Evolutionary conservation across 176 grass and related monocot species (phyloP), one percentile per base, ranked within the genome.

Genomic region (Juncus inflexus): DNA sequence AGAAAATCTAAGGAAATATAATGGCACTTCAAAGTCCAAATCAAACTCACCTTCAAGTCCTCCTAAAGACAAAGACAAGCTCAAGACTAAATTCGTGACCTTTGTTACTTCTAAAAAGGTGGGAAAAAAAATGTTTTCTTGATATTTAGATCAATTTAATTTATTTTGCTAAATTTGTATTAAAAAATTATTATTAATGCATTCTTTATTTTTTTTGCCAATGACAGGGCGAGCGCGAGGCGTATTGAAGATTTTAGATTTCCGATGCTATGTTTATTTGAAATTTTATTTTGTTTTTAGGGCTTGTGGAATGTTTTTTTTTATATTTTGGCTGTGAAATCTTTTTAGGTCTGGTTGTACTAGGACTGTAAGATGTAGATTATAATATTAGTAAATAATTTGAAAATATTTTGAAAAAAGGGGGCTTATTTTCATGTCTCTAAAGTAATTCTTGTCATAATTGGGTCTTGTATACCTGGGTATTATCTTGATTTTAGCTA

Each of bases 21-120:
- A 35, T 63, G n/a, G 43, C 71, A 80, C 73, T 64, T 72, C 76
- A 35, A 56, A 56, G 11, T 40, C 4, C 10, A 67, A 55, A 41
- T 39, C 58, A 35, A 86, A 81, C 52, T 52, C 79, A 15, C 39
- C 52, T 63, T 83, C 53, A 45, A 14, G 52, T 50, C 76, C 82
- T 0, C 60, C 84, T 4, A 89, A 89, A 80, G 82, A 83, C 39
- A 89, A 95, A 73, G 78, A 83, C 37, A 95, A 76, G 14, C 55
- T 73, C 74, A 86, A 83, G 79, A 95, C 65, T 66, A 95, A 74
- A 68, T 89, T 89, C 56, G 50, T 86, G 6, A 36, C 61, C 15
- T 89, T 95, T 50, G 76, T 76, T 52, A 65, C 73, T 2, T 42
- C 79, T 38, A 89, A 81, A 71, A 95, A 82, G 83, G 88, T 84